A percentile compares a stretch with the other conserved stretches of the same genome.
Conservation (phyloP, 23 red algal genomes). For the Gracilaria gracilis region DNA sequence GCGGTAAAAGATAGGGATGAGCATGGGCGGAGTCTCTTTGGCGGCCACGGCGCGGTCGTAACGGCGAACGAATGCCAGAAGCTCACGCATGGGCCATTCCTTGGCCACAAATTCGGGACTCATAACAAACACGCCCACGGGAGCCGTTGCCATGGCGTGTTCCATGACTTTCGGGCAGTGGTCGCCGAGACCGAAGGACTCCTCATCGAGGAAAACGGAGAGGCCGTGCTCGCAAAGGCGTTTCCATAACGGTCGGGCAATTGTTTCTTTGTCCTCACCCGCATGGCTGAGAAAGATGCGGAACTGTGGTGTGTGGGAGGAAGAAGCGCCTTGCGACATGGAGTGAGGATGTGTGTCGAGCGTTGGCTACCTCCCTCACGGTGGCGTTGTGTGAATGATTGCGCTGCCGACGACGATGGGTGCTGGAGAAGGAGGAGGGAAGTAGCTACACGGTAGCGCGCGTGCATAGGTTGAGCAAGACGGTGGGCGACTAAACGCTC, state of each 20-base stretch:
- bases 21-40: not conserved
- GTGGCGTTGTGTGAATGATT: no score
- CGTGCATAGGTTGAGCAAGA: no score
- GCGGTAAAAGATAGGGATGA: constrained; percentile 4
- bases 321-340: no score
- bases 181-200: not conserved
- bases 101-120: not conserved
- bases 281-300: constrained; percentile 13
- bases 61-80: not conserved
- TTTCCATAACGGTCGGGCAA: not conserved
- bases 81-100: constrained; percentile 22
- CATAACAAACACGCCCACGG: not conserved
- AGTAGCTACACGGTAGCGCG: no score
- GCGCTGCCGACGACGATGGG: no score
- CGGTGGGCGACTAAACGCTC: no score
- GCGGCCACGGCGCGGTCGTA: not conserved
- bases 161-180: not conserved
- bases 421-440: no score
- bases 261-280: constrained; percentile 7
- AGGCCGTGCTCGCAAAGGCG: not conserved
- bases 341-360: no score
- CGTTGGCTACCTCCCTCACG: no score
- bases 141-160: not conserved
- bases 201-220: not conserved
- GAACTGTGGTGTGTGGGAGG: no score